Percentiles rank a stretch among this genome's conserved stretches.
phyloP scores from a whole-genome alignment of 148 eudicot species.

The Chenopodium quinoa region DNA sequence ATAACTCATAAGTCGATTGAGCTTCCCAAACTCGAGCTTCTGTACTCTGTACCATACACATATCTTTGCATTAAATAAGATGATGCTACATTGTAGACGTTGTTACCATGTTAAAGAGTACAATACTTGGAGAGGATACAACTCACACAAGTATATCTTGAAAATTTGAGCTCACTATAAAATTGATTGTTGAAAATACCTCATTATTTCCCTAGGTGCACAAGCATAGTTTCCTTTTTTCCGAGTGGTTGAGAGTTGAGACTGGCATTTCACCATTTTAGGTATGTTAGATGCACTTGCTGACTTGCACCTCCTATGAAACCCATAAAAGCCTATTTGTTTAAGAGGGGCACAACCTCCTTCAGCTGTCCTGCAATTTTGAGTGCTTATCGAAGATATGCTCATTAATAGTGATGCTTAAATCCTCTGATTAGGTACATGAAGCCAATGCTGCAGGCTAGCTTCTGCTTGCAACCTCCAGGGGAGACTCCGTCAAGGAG shows the following conservation, averaged over 20 bases:
- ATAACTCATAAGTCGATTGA: neutral
- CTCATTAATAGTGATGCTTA: neutral
- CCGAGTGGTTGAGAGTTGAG: neutral
- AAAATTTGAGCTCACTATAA: neutral
- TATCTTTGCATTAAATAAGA: neutral
- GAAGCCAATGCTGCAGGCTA: conserved; percentile 81
- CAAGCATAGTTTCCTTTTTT: neutral
- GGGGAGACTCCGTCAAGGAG: conserved; percentile 85
- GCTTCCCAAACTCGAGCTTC: neutral
- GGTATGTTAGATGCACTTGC: neutral
- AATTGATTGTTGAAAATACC: neutral
- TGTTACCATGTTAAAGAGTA: neutral
- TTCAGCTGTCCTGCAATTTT: neutral
- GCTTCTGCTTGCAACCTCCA: conserved; percentile 88
- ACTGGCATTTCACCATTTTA: neutral
- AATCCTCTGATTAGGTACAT: conserved; percentile 35
- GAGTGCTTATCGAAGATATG: neutral
- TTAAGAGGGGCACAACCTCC: neutral
- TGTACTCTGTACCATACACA: neutral
- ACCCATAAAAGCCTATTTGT: neutral
- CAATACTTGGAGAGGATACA: neutral
- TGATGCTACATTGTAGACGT: neutral
- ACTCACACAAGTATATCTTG: neutral
- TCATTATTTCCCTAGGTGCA: neutral
- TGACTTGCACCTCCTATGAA: neutral